Evolutionary conservation across 2,329 filamentous ascomycete species (phyloP).

Genomic region (Lachnellula suecica): DNA sequence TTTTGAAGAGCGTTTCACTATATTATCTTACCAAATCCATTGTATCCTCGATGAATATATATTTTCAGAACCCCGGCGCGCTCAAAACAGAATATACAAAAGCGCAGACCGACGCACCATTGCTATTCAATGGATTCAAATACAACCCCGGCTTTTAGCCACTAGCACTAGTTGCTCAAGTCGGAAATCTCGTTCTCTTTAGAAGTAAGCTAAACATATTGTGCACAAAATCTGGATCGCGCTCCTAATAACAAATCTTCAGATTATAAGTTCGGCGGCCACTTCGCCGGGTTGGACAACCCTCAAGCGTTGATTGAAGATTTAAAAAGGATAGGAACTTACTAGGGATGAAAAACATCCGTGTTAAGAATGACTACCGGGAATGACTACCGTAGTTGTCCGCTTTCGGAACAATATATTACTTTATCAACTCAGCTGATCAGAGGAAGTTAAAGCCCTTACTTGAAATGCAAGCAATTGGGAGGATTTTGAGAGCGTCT

Average conservation of each 20-base stretch:
- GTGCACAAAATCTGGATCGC: conserved; percentile 1
- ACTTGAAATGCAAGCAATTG: too few species aligned
- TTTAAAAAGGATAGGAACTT: conserved; percentile 17
- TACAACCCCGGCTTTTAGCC: conserved; percentile 19
- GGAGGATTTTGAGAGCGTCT: too few species aligned
- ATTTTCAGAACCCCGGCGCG: conserved; percentile 38
- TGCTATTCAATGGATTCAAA: conserved; percentile 22
- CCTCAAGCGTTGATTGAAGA: conserved; percentile 20
- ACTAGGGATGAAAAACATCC: conserved; percentile 10
- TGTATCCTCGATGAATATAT: conserved; percentile 37
- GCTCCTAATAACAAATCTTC: background rate
- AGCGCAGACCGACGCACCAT: conserved; percentile 19
- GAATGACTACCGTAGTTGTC: too few species aligned
- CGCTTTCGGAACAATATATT: too few species aligned
- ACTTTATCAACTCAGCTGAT: too few species aligned
- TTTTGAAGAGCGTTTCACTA: conserved; percentile 17
- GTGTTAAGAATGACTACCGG: too few species aligned
- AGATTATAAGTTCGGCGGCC: conserved; percentile 24
- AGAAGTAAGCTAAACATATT: background rate
- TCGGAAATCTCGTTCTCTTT: background rate
- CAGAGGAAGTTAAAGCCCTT: too few species aligned
- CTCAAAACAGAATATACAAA: conserved; percentile 36
- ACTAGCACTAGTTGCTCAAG: background rate
- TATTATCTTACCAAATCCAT: conserved; percentile 18
- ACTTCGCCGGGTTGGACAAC: conserved; percentile 22